Evolutionary conservation across 208 protist species (phyloP).

Genomic region (Leishmania tropica): DNA sequence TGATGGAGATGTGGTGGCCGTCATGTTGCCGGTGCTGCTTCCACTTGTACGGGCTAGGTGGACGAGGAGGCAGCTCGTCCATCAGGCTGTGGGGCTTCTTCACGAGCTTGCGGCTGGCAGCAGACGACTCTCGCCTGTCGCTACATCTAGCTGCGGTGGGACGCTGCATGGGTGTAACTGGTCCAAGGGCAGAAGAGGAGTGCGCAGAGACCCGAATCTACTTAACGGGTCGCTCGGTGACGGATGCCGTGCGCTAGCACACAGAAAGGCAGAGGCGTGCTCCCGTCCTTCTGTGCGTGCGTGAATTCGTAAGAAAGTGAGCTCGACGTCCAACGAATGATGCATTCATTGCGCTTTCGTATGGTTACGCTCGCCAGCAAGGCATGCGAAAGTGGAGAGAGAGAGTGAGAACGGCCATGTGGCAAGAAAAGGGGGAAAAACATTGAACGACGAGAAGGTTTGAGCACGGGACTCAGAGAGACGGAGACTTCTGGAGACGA

Average conservation of each 20-base stretch:
- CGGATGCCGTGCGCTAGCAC: neutral
- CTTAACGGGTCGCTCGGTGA: neutral
- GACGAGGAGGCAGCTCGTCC: constrained; percentile 33
- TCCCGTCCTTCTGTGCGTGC: neutral
- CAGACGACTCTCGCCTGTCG: neutral
- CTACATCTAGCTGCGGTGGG: neutral
- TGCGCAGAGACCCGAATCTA: neutral
- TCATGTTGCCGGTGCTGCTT: constrained; percentile 10
- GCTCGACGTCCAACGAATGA: neutral
- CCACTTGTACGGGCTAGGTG: constrained; percentile 75
- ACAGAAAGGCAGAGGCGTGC: neutral
- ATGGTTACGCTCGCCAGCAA: neutral
- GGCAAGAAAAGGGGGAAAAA: neutral
- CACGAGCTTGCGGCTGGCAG: neutral
- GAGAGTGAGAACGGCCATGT: neutral
- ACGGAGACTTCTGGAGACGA: neutral
- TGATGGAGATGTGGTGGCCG: constrained; percentile 23
- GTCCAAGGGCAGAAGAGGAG: neutral
- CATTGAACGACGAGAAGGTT: neutral
- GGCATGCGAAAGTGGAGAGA: neutral
- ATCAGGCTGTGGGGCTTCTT: constrained; percentile 27
- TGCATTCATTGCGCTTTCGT: neutral
- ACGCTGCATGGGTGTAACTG: neutral
- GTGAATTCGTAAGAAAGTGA: neutral
- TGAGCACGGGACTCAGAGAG: neutral